phyloP scores from a whole-genome alignment of 169 alveolate genomes.

The Plasmodium fragile region DNA sequence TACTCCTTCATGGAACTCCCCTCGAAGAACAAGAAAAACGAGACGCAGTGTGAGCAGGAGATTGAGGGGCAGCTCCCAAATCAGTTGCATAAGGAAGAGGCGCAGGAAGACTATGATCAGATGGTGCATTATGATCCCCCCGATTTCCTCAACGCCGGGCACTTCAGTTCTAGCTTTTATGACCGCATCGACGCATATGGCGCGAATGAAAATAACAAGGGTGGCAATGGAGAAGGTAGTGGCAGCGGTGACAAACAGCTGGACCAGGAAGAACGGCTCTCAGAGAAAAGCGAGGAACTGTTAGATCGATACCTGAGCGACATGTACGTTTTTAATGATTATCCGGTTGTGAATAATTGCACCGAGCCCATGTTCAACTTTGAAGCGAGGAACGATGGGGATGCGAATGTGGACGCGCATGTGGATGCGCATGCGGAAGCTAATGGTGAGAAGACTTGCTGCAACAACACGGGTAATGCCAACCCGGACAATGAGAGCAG shows the following conservation, averaged over 20 bases:
- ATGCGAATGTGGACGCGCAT: not conserved
- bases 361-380: constrained; percentile 9
- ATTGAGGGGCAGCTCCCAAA: not conserved
- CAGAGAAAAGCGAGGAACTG: not conserved
- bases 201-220: not conserved
- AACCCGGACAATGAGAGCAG: not conserved
- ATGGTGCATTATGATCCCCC: not conserved
- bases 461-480: constrained; percentile 3
- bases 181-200: not conserved
- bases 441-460: constrained; percentile 11
- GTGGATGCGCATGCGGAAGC: not conserved
- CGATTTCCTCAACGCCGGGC: not conserved
- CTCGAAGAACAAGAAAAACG: constrained; percentile 31
- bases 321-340: constrained; percentile 28
- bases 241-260: not conserved
- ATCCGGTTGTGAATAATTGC: constrained; percentile 13
- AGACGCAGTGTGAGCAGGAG: constrained; percentile 1
- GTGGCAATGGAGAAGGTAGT: not conserved
- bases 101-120: not conserved
- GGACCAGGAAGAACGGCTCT: not conserved
- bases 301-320: constrained; percentile 24
- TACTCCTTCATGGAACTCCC: constrained; percentile 1
- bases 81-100: not conserved
- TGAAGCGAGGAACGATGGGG: constrained; percentile 9
- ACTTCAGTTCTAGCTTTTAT: constrained; percentile 10